Evolutionary conservation across 2,329 filamentous ascomycete species (phyloP), one percentile per base, ranked within the genome.

Genomic region (Cytospora paraplurivora): DNA sequence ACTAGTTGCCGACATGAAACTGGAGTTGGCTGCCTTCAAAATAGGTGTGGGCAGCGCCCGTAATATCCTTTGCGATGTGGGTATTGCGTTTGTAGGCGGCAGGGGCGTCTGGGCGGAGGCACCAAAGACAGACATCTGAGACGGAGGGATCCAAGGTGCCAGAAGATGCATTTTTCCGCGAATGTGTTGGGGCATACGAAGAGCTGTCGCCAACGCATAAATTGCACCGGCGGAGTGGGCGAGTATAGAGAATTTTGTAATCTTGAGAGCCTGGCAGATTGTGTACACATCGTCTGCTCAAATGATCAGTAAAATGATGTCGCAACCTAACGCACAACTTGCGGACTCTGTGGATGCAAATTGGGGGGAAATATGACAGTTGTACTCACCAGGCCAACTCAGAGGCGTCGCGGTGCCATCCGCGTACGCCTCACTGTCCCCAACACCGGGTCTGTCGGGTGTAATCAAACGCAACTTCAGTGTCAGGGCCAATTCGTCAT

Each of bases 171-270:
- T 95, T 59, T 92, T 89, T 21, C 95, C 95, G 7, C 93, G 89
- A 66, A 99, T 96, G 72, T 97, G 92, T 71, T 97, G 93, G 4
- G 95, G 95, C 85, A 99, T 96, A 52, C 95, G 91, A 52, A 99
- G 81, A 0, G 95, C 95, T 0, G 95, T 98, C 0, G 95, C 95
- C 19, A 99, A 84, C 1, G 95, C 95, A 73, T 99, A 99, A 59
- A 99, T 96, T n/a, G 95, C 94, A 17, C 95, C 95, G 0, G 95
- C 95, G 0, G 94, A 98, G 75, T 99, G 95, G 1, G 95, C 95
- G 1, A 99, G 83, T 21, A 99, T 91, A 7, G 94, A 98, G 73
- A 99, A 99, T 69, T 97, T 96, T 12, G 89, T 95, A 67, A 99
- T 96, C 69, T 92, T 93, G 52, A 99, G 82, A 15, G 90, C 82